Percentiles rank a stretch among this genome's conserved stretches.
Evolutionary conservation across 352 stramenopile species (phyloP).

Genomic region (Phytophthora citrophthora): DNA sequence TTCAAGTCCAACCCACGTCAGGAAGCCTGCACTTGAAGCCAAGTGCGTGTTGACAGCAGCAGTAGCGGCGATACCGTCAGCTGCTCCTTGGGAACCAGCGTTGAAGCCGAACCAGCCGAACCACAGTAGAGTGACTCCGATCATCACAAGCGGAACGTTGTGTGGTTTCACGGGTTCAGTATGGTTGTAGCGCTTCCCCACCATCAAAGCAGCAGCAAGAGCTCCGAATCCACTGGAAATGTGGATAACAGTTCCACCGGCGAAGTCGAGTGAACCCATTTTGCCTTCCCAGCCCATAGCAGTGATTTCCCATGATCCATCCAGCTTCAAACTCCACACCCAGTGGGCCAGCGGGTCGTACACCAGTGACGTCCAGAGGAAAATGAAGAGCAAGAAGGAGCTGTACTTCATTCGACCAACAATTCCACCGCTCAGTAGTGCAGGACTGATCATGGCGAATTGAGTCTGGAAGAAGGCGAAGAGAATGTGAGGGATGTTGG

Average conservation of each 20-base stretch:
- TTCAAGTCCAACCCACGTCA: conserved; percentile 74
- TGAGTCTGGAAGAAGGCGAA: conserved; percentile 87
- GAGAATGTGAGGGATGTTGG: conserved; percentile 67
- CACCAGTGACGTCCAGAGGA: conserved; percentile 84
- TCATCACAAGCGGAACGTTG: conserved; percentile 89
- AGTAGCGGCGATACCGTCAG: conserved; percentile 68
- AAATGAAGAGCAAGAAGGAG: conserved; percentile 76
- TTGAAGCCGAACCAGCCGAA: conserved; percentile 92
- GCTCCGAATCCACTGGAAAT: conserved; percentile 81
- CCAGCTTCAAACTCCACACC: conserved; percentile 83
- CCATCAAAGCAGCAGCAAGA: conserved; percentile 70
- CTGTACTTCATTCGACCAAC: conserved; percentile 88
- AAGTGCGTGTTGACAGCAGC: conserved; percentile 82
- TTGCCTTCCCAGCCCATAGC: conserved; percentile 70
- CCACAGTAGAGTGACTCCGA: conserved; percentile 77
- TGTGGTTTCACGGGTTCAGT: conserved; percentile 73
- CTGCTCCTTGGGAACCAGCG: conserved; percentile 62
- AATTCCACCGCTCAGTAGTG: conserved; percentile 76
- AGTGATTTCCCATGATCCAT: conserved; percentile 49
- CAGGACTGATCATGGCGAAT: conserved; percentile 84
- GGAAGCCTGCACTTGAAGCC: conserved; percentile 61
- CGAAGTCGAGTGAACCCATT: conserved; percentile 83
- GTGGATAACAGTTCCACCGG: conserved; percentile 86
- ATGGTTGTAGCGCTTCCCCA: conserved; percentile 82
- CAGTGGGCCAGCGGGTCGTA: conserved; percentile 88